These are phyloP conservation scores for Passiflora organensis DNA, from an alignment of 345 rosid genomes.

Conservation along the genomic window DNA sequence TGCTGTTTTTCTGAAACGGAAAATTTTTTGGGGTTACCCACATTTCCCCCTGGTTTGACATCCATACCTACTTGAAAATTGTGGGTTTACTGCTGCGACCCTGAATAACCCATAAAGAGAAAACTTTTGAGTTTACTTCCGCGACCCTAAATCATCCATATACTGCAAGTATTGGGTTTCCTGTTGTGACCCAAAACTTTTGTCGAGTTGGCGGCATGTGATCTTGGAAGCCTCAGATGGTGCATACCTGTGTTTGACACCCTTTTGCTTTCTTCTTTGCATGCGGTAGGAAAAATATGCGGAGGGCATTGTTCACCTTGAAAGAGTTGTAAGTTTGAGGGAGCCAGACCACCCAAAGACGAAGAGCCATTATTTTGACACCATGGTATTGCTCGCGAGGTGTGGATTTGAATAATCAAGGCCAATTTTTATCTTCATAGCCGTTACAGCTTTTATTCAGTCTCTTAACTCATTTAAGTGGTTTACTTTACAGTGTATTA, in stretches of 20 bases:
- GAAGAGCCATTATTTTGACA: conserved; percentile 71
- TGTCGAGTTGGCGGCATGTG: not conserved
- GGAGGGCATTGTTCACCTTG: conserved; percentile 68
- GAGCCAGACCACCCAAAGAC: conserved; percentile 70
- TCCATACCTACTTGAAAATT: not conserved
- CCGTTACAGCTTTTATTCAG: no score
- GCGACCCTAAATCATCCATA: not conserved
- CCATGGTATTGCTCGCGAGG: conserved; percentile 67
- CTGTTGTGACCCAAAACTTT: no score
- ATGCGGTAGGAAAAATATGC: conserved; percentile 61
- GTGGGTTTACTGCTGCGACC: not conserved
- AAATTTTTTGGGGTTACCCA: no score
- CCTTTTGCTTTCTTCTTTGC: not conserved
- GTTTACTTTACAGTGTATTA: conserved; percentile 46
- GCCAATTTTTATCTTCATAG: not conserved
- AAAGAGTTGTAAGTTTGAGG: conserved; percentile 54
- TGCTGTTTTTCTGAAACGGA: no score
- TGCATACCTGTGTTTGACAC: not conserved
- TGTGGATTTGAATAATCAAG: conserved; percentile 10
- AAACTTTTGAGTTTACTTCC: no score
- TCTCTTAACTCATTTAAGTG: not conserved
- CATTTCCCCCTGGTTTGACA: no score
- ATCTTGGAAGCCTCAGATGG: not conserved
- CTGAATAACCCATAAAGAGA: not conserved
- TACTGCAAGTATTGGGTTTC: not conserved